phyloP scores from a whole-genome alignment of 2,329 filamentous ascomycete species.

The Karstenula rhodostoma region DNA sequence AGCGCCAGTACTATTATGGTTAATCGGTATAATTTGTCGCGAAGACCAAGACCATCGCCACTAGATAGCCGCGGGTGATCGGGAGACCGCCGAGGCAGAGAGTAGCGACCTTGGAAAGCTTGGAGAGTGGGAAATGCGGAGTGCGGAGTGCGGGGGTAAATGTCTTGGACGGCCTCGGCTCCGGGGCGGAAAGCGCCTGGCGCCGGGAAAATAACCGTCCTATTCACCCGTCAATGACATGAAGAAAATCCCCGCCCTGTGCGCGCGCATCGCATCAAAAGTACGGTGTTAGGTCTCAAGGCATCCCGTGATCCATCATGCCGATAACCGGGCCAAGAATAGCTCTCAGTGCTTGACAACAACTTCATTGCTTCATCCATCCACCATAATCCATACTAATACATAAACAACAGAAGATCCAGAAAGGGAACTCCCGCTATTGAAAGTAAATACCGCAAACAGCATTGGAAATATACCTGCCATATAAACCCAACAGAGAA shows the following conservation, averaged over 20 bases:
- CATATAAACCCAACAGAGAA: no score
- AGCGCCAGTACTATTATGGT: not conserved
- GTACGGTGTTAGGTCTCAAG: no score
- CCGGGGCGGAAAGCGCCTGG: not conserved
- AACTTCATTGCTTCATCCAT: no score
- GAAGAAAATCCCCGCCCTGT: not conserved
- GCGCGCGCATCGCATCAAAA: not conserved
- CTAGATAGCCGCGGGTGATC: not conserved
- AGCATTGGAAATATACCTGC: no score
- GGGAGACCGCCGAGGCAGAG: not conserved
- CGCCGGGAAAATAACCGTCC: constrained; percentile 1
- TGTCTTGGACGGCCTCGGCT: not conserved
- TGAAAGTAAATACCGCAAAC: no score
- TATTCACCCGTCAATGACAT: not conserved
- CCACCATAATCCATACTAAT: no score
- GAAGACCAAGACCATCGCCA: not conserved
- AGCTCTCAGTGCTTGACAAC: no score
- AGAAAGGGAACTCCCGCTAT: no score
- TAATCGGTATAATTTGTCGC: not conserved
- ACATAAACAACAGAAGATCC: no score
- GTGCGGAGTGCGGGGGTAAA: not conserved
- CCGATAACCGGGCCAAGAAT: no score
- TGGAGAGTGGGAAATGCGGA: not conserved
- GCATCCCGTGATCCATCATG: no score
- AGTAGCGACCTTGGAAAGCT: not conserved